These are phyloP conservation scores for Cudoniella acicularis DNA, from an alignment of 495 filamentous ascomycete genomes.

Conservation along the genomic window DNA sequence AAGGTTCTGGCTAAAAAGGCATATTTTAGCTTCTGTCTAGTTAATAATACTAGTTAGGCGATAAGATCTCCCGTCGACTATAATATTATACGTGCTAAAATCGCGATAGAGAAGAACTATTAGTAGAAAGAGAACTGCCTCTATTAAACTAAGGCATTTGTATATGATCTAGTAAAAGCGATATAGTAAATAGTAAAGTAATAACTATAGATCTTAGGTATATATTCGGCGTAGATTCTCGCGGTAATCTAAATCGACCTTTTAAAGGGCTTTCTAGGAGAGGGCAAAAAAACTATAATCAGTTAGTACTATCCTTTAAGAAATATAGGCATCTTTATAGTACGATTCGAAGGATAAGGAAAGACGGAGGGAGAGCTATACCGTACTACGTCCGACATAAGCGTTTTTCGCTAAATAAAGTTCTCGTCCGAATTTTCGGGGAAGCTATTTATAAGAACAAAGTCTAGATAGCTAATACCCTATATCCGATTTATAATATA, in stretches of 20 bases:
- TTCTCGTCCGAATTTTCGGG: conserved; percentile 31
- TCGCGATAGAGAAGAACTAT: conserved; percentile 38
- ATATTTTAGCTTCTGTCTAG: conserved; percentile 38
- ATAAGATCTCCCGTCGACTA: conserved; percentile 32
- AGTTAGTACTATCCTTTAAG: too few species aligned
- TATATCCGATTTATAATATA: conserved; percentile 36
- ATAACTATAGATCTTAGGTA: conserved; percentile 27
- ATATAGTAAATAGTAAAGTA: conserved; percentile 30
- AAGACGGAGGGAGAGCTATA: conserved; percentile 14
- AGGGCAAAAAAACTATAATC: conserved; percentile 33
- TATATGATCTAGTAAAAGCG: conserved; percentile 37
- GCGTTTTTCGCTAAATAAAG: conserved; percentile 30
- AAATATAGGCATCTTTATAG: neutral
- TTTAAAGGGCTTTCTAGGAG: conserved; percentile 32
- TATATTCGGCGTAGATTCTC: conserved; percentile 23
- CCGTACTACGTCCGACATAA: conserved; percentile 31
- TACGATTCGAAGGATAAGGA: neutral
- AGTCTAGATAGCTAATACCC: conserved; percentile 35
- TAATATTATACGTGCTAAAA: conserved; percentile 36
- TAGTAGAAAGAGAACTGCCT: conserved; percentile 34
- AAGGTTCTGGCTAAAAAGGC: conserved; percentile 37
- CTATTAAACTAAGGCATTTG: conserved; percentile 27
- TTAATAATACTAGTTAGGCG: conserved; percentile 39
- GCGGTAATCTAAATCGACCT: conserved; percentile 25
- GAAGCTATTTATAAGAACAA: conserved; percentile 30